Conservation (phyloP, 345 rosid species). For the Lepidium aucheri region DNA sequence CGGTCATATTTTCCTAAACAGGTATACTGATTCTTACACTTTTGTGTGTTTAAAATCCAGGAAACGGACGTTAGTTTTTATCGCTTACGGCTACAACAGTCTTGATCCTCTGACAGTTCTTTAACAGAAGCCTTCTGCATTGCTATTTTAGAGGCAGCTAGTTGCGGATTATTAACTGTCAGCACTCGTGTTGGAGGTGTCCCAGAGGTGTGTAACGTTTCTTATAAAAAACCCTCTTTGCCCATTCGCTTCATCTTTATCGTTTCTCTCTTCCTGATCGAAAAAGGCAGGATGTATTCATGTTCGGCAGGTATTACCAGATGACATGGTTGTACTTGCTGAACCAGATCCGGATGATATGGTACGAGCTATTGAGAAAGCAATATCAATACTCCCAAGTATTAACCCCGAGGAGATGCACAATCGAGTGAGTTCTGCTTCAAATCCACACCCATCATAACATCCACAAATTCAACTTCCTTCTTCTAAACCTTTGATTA, state of each 20-base stretch:
- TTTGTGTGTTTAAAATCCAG: not conserved
- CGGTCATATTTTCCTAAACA: constrained; percentile 88
- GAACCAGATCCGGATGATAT: constrained; percentile 92
- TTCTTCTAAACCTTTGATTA: not conserved
- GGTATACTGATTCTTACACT: constrained; percentile 26
- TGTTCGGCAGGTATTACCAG: constrained; percentile 66
- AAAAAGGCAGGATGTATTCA: not conserved
- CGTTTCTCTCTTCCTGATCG: not conserved
- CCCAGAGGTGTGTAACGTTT: constrained; percentile 62
- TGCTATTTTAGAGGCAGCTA: constrained; percentile 96
- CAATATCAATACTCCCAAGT: constrained; percentile 73
- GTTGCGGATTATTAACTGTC: constrained; percentile 90
- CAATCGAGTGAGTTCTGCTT: constrained; percentile 45
- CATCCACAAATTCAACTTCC: not conserved
- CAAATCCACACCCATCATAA: not conserved
- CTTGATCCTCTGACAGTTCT: constrained; percentile 52
- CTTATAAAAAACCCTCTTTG: not conserved
- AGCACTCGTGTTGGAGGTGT: constrained; percentile 98
- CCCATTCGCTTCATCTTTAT: not conserved
- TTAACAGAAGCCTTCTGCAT: constrained; percentile 99
- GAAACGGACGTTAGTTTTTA: not conserved
- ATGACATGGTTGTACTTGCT: constrained; percentile 95
- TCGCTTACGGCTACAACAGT: not conserved
- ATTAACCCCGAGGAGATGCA: constrained; percentile 88
- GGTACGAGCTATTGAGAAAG: constrained; percentile 71